phyloP scores from a whole-genome alignment of 1,284 basidiomycete genomes.

The Testicularia cyperi region DNA sequence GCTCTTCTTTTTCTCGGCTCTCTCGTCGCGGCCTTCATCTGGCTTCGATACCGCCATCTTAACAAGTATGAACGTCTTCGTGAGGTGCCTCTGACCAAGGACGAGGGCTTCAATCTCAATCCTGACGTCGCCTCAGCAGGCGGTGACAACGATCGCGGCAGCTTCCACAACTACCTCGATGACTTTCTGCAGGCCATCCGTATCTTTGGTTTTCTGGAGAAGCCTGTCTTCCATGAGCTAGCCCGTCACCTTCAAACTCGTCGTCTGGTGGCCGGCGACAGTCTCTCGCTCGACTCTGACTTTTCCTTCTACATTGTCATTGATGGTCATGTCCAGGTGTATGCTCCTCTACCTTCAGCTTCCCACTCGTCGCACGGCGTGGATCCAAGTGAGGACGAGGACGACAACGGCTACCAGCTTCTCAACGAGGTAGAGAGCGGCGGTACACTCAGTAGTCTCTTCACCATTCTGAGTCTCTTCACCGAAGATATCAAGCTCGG shows the following conservation, averaged over 20 bases:
- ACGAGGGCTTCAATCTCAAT: constrained; percentile 54
- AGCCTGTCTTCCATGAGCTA: constrained; percentile 59
- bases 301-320: constrained; percentile 59
- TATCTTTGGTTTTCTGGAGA: constrained; percentile 59
- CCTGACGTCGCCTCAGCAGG: constrained; percentile 47
- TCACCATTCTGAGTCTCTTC: constrained; percentile 91
- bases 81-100: constrained; percentile 55
- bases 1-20: constrained; percentile 43
- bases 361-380: constrained; percentile 7
- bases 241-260: constrained; percentile 58
- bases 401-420: constrained; percentile 53
- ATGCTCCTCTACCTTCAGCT: constrained; percentile 43
- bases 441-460: constrained; percentile 86
- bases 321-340: constrained; percentile 58
- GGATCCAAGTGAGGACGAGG: constrained; percentile 41
- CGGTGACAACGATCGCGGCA: constrained; percentile 44
- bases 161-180: constrained; percentile 58
- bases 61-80: constrained; percentile 56
- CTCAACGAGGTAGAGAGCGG: constrained; percentile 58
- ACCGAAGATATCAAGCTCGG: constrained; percentile 94
- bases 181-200: constrained; percentile 59
- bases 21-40: constrained; percentile 42
- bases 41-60: constrained; percentile 61
- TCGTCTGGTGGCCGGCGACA: constrained; percentile 56
- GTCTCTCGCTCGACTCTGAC: constrained; percentile 52